Evolutionary conservation across 208 protist species (phyloP).

Genomic region (Leptomonas pyrrhocoris): DNA sequence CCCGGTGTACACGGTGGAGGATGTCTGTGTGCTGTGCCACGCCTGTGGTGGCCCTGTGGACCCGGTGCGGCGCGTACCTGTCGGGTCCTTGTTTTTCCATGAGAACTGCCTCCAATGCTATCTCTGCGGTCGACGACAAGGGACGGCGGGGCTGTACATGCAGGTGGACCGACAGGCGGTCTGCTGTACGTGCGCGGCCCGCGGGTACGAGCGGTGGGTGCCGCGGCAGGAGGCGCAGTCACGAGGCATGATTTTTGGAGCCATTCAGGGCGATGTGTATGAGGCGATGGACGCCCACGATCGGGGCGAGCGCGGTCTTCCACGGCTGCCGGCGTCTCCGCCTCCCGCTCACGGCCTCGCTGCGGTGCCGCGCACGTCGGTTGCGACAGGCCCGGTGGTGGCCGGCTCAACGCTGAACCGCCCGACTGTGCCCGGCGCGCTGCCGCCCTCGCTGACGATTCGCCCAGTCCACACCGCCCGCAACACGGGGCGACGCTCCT

Average conservation of each 20-base stretch:
- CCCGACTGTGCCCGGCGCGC: constrained; percentile 40
- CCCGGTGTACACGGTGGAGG: constrained; percentile 76
- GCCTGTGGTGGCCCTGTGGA: constrained; percentile 74
- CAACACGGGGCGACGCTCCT: constrained; percentile 55
- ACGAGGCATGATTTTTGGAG: constrained; percentile 48
- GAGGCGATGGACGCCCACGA: constrained; percentile 27
- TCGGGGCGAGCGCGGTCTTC: constrained; percentile 3
- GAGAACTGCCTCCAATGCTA: constrained; percentile 63
- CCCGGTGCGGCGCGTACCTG: constrained; percentile 74
- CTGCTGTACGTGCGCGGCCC: constrained; percentile 40
- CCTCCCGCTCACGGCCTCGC: background rate
- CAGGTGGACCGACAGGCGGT: constrained; percentile 46
- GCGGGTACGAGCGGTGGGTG: constrained; percentile 49
- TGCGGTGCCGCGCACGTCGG: background rate
- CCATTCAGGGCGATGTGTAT: constrained; percentile 39
- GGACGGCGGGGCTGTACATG: constrained; percentile 56
- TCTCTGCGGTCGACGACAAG: constrained; percentile 49
- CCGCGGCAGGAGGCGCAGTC: constrained; percentile 35
- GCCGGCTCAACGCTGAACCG: constrained; percentile 31
- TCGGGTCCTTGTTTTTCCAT: constrained; percentile 78
- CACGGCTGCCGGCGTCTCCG: background rate
- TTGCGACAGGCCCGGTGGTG: background rate
- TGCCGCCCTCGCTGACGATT: constrained; percentile 61
- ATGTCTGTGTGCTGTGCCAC: constrained; percentile 66
- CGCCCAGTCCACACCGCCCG: constrained; percentile 44